Conservation (phyloP, 305 asterid species). For the Fraxinus floribunda region DNA sequence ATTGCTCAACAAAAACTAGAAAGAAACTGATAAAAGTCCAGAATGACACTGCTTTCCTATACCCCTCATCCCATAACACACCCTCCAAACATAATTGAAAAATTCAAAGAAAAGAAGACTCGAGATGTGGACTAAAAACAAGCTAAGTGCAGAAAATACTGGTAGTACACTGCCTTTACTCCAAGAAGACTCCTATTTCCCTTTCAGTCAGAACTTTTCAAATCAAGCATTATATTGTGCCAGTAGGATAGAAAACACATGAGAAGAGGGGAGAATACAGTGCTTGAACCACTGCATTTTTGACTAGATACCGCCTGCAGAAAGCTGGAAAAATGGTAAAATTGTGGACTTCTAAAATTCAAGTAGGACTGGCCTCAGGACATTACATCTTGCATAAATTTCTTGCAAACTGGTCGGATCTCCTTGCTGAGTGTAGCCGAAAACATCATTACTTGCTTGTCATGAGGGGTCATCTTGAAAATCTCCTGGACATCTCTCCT, state of each 20-base stretch:
- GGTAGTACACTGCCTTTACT: neutral
- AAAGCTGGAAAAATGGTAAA: conserved; percentile 6
- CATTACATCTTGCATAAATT: conserved; percentile 24
- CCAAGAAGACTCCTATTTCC: conserved; percentile 15
- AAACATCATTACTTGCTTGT: conserved; percentile 22
- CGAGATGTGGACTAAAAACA: conserved; percentile 5
- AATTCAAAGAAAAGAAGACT: neutral
- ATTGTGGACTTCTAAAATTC: conserved; percentile 3
- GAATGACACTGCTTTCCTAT: neutral
- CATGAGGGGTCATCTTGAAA: conserved; percentile 19
- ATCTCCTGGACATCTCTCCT: conserved; percentile 22
- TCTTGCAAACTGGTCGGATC: conserved; percentile 20
- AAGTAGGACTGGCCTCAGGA: neutral
- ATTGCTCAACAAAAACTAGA: conserved; percentile 23
- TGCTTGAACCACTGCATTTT: conserved; percentile 2
- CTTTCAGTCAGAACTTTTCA: conserved; percentile 18
- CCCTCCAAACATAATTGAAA: neutral
- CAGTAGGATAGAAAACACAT: conserved; percentile 21
- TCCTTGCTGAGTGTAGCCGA: conserved; percentile 23
- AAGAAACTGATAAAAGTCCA: conserved; percentile 10
- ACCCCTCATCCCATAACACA: conserved; percentile 9
- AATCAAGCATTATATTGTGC: conserved; percentile 24
- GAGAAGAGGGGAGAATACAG: neutral
- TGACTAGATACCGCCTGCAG: neutral
- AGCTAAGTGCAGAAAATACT: conserved; percentile 2